Conservation (phyloP, 2,329 filamentous ascomycete species). For the Apiospora kogelbergensis region DNA sequence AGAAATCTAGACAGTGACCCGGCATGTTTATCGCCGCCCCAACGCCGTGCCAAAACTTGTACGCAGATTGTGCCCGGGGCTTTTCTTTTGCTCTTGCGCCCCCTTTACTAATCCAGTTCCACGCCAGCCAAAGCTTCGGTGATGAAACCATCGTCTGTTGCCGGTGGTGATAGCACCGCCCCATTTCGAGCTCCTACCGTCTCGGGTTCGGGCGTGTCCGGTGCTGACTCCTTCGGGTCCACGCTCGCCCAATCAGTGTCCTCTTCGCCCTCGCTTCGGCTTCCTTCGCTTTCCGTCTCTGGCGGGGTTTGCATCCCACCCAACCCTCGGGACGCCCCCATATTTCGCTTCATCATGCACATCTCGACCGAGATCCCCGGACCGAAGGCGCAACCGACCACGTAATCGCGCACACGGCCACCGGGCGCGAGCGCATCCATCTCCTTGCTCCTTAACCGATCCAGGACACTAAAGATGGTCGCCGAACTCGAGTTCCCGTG, state of each 20-base stretch:
- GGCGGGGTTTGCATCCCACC: conserved; percentile 51
- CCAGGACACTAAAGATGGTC: conserved; percentile 67
- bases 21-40: conserved; percentile 2
- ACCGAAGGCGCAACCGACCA: conserved; percentile 69
- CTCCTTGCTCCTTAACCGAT: conserved; percentile 57
- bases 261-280: conserved; percentile 40
- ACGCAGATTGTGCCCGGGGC: not conserved
- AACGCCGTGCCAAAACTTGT: not conserved
- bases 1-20: not conserved
- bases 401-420: conserved; percentile 51
- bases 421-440: conserved; percentile 58
- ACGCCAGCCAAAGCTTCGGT: conserved; percentile 15
- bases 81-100: not conserved
- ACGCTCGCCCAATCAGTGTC: conserved; percentile 31
- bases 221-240: conserved; percentile 22
- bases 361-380: conserved; percentile 69
- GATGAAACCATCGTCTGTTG: conserved; percentile 17
- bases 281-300: conserved; percentile 52
- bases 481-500: conserved; percentile 70
- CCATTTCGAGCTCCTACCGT: conserved; percentile 14
- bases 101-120: conserved; percentile 14
- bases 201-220: conserved; percentile 18
- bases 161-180: not conserved
- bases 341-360: conserved; percentile 60
- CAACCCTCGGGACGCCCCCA: conserved; percentile 27